These are phyloP conservation scores for Mycotypha africana DNA, from an alignment of 371 early-diverging fungal genomes.

Conservation along the genomic window DNA sequence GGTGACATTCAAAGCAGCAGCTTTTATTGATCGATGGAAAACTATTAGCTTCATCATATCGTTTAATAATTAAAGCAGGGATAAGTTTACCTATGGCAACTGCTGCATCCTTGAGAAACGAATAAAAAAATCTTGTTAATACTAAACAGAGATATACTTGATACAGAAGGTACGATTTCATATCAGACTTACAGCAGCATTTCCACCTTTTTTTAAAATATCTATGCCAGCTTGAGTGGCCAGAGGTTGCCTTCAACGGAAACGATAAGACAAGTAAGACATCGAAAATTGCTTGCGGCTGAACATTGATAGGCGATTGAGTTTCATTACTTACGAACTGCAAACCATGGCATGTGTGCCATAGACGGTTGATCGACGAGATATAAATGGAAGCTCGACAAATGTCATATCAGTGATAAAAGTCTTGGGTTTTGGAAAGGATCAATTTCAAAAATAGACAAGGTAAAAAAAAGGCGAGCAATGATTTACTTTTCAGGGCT, in stretches of 20 bases:
- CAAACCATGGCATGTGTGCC: conserved; percentile 43
- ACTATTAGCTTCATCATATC: not conserved
- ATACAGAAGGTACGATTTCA: no score
- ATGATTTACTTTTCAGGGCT: no score
- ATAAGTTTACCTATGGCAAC: conserved; percentile 50
- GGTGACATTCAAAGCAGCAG: conserved; percentile 63
- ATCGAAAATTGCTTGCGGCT: no score
- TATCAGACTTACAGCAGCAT: conserved; percentile 69
- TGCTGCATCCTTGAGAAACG: conserved; percentile 67
- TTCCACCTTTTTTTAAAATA: conserved; percentile 82
- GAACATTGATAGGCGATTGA: not conserved
- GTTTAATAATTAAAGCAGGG: not conserved
- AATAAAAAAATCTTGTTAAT: not conserved
- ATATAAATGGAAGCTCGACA: conserved; percentile 41
- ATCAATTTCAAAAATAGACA: no score
- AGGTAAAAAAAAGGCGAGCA: not conserved
- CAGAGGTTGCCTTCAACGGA: conserved; percentile 64
- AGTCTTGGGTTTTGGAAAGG: no score
- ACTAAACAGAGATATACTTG: not conserved
- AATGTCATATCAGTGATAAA: no score
- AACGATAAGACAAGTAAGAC: not conserved
- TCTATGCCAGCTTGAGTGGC: conserved; percentile 75
- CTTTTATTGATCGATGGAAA: conserved; percentile 18
- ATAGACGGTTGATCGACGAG: conserved; percentile 42
- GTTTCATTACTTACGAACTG: conserved; percentile 26